Conservation (phyloP, 495 filamentous ascomycete species). For the Physcia stellaris region DNA sequence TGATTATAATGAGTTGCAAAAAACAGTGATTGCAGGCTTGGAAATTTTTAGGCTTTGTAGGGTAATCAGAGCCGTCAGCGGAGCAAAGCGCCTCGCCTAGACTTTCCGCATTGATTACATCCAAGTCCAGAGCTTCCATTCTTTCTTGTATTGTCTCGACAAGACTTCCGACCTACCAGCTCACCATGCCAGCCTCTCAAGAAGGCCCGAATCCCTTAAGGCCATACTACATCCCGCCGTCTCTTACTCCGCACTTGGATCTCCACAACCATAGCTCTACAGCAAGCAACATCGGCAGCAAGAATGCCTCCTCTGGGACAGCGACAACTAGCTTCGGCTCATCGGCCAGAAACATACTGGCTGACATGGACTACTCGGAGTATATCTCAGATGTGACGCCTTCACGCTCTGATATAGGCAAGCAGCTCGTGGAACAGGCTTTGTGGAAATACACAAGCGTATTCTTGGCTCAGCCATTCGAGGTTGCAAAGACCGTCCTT, state of each 20-base stretch:
- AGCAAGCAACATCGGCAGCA: constrained; percentile 28
- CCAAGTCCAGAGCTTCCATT: no score
- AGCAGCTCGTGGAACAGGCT: constrained; percentile 61
- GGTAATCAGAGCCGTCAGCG: no score
- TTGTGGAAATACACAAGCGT: constrained; percentile 76
- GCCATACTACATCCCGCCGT: constrained; percentile 87
- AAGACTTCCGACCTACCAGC: no score
- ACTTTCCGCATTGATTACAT: no score
- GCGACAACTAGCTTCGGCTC: constrained; percentile 45
- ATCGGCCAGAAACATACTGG: constrained; percentile 70
- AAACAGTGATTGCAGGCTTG: no score
- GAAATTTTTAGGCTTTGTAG: no score
- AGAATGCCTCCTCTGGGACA: constrained; percentile 32
- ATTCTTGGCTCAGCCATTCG: constrained; percentile 85
- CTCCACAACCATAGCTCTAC: constrained; percentile 20
- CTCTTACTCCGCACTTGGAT: constrained; percentile 41
- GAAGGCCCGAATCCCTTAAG: constrained; percentile 76
- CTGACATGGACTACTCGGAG: constrained; percentile 78
- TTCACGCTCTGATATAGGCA: constrained; percentile 54
- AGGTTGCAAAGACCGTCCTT: constrained; percentile 86
- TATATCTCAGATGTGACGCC: constrained; percentile 68
- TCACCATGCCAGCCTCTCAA: constrained; percentile 28
- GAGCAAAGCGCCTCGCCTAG: no score
- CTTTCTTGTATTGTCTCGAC: no score
- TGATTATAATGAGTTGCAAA: no score